Base-by-base conservation (phyloP, 441 rosid species). In the Manihot esculenta region DNA sequence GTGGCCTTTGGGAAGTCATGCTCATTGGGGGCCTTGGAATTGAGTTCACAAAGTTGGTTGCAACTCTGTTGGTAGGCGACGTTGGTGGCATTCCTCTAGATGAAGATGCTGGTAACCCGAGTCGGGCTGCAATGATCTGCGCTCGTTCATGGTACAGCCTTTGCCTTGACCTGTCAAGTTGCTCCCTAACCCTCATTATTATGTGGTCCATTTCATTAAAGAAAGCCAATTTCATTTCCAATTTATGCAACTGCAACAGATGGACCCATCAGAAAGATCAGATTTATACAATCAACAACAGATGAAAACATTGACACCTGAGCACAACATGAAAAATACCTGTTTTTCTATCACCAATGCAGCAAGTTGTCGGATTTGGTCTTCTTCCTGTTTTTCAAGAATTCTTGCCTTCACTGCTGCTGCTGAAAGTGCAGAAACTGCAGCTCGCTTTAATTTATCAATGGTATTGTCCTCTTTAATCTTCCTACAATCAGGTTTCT, bases 341-440 rank as follows among this genome's bases (percentile, higher is more conserved):
- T 95, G 98, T 80, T 91, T 95, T 72, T 95, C 98, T 76, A 89
- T 80, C 72, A 93, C 66, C 33, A 88, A 85, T 55, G 88, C 77
- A 68, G 91, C 82, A 50, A 95, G 97, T 68, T 80, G 88, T 75
- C 81, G 85, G 77, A 95, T 95, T 77, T 84, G 90, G 70, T 91
- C 95, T 84, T 91, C 97, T 85, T 95, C 97, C 83, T 80, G 86
- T 68, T 86, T 81, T 58, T 90, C 99, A 13, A 93, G 91, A 83
- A 85, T 71, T 77, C 89, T 88, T 71, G 99, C 97, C 84, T 91
- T 93, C 55, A 95, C 97, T 61, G 99, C 91, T 84, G 99, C 98
- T 13, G 99, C 98, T 68, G 98, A 83, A 63, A 95, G 80, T 68
- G 98, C 86, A 64, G 96, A 79, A 77, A 83, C 81, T 45, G 95